Percentiles rank a stretch among this genome's conserved stretches.
phyloP scores from a whole-genome alignment of 2,329 filamentous ascomycete genomes.

The Sporothrix variecibatus region DNA sequence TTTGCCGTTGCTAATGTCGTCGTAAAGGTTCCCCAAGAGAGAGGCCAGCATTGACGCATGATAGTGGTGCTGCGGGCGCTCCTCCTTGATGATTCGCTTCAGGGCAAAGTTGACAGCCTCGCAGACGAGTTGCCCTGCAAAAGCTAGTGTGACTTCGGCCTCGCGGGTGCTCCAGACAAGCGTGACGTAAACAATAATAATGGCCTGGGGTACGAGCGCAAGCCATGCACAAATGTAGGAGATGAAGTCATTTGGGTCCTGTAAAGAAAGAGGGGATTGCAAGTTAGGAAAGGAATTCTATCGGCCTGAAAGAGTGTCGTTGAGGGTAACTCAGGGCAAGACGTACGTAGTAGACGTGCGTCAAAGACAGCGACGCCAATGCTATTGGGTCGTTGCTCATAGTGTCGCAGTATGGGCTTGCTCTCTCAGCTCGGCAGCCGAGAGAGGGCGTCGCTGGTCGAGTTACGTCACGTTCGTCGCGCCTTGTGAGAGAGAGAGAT shows the following conservation, averaged over 20 bases:
- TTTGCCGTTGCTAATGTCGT: background rate
- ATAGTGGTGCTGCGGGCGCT: constrained; percentile 78
- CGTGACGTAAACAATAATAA: constrained; percentile 87
- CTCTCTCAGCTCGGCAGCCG: background rate
- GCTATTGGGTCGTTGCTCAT: constrained; percentile 53
- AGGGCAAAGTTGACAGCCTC: constrained; percentile 87
- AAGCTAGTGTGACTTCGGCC: constrained; percentile 84
- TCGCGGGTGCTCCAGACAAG: constrained; percentile 91
- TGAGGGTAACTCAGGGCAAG: too few species aligned
- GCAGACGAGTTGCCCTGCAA: constrained; percentile 86
- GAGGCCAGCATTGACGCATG: constrained; percentile 39
- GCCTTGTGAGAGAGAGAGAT: too few species aligned
- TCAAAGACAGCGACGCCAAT: constrained; percentile 87
- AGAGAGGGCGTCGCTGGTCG: background rate
- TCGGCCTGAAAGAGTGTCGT: background rate
- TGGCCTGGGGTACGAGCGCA: constrained; percentile 86
- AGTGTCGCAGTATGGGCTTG: background rate
- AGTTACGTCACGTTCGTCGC: background rate
- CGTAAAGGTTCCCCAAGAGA: constrained; percentile 7
- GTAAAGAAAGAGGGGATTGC: background rate
- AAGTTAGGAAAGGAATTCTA: background rate
- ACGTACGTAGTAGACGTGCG: constrained; percentile 92
- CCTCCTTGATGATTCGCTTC: constrained; percentile 90
- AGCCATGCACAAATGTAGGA: constrained; percentile 92
- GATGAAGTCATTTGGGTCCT: constrained; percentile 83